Base-by-base conservation (phyloP, 2,329 filamentous ascomycete genomes). In the Nothomitra cinnamomea region DNA sequence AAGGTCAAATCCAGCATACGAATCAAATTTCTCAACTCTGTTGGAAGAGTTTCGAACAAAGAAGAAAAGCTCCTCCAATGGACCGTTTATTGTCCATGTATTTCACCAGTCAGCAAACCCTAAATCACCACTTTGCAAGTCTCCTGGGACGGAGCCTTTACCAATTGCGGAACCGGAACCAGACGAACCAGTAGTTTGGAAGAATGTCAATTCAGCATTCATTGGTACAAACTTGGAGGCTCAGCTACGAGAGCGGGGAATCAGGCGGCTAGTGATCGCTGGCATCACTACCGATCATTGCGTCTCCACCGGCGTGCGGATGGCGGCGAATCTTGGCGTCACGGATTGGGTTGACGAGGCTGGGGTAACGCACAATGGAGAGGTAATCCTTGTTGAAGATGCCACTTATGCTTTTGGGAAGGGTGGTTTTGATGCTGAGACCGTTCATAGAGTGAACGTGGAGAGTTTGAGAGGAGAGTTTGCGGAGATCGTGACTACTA, bases 231-330 rank as follows among this genome's bases (percentile, higher is more conserved):
- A 63, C 0, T 63, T 75, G 7, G 69, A 72, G 54, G 54, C 56
- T 1, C 59, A 65, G 28, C 57, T 75, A 21, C 61, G 64, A 3
- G 56, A 57, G 1, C 54, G 48, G 13, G 61, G 58, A 0, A 61
- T 71, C 15, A 55, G 64, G 8, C 69, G 71, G 55, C 61, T 72
- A 0, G 55, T 72, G 17, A 58, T 73, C 25, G 62, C 61, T 1
- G 72, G 71, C 0, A 55, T 74, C 54, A 72, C 69, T 2, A 73
- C 71, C 36, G 72, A 74, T 59, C 72, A 74, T 56, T 75, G 72
- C 53, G 70, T 75, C 13, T 72, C 67, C 54, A 74, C 72, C 2
- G 70, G 69, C 1, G 65, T 67, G 22, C 66, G 72, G 6, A 72
- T 73, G 70, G 71, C 71, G 1, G 67, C 62, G 17, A 74, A 75